phyloP scores from a whole-genome alignment of 1,284 basidiomycete species.

The Pascua guehoae region DNA sequence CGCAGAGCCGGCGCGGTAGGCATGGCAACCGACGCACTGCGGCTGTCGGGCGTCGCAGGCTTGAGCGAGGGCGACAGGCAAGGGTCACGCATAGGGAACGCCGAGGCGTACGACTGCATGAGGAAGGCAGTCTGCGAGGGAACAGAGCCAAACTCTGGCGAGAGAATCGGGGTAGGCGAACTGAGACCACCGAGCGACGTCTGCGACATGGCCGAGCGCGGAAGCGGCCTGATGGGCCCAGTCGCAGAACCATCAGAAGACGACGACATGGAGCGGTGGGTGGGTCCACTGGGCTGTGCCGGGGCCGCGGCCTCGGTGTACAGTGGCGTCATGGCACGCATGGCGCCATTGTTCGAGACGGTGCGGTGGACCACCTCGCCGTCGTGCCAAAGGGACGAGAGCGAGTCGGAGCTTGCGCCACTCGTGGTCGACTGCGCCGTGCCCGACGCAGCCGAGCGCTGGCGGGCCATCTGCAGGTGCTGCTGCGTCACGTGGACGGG shows the following conservation, averaged over 20 bases:
- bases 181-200: conserved; percentile 28
- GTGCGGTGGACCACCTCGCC: conserved; percentile 14
- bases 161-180: conserved; percentile 13
- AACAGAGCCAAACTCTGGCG: conserved; percentile 35
- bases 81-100: conserved; percentile 33
- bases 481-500: neutral
- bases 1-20: conserved; percentile 1
- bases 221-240: conserved; percentile 11
- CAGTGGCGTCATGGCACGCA: conserved; percentile 30
- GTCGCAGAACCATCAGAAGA: conserved; percentile 20
- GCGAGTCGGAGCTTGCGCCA: conserved; percentile 24
- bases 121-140: conserved; percentile 35
- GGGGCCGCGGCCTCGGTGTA: conserved; percentile 6
- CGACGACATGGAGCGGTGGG: conserved; percentile 16
- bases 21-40: conserved; percentile 2
- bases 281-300: neutral
- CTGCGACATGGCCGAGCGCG: conserved; percentile 35
- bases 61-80: conserved; percentile 7
- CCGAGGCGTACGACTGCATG: conserved; percentile 35
- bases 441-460: conserved; percentile 12
- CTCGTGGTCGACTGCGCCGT: conserved; percentile 3
- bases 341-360: conserved; percentile 18
- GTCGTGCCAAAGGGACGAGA: conserved; percentile 32
- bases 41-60: conserved; percentile 4
- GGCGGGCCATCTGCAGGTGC: conserved; percentile 16